These are phyloP conservation scores for Termitomyces sp. DNA, from an alignment of 768 basidiomycete genomes.

Conservation along the genomic window DNA sequence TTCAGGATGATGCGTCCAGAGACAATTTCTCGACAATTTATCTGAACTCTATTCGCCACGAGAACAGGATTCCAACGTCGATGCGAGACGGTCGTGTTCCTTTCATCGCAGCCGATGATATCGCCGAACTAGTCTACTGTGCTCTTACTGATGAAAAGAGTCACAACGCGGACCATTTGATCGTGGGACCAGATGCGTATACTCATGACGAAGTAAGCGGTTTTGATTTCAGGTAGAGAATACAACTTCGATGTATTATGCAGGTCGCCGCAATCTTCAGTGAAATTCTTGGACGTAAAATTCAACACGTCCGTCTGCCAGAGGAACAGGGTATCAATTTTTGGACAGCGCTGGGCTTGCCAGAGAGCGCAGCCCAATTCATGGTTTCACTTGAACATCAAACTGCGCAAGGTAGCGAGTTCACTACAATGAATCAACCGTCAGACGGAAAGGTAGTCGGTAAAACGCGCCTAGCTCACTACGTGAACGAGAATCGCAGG, in stretches of 20 bases:
- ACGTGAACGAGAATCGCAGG: neutral
- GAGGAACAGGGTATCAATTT: neutral
- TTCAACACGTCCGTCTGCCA: neutral
- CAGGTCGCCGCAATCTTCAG: neutral
- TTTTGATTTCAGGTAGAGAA: neutral
- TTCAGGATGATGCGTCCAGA: neutral
- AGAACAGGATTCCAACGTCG: neutral
- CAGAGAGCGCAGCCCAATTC: neutral
- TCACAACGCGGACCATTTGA: constrained; percentile 17
- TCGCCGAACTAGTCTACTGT: constrained; percentile 25
- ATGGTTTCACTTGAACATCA: constrained; percentile 1
- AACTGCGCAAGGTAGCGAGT: constrained; percentile 1
- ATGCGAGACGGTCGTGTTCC: constrained; percentile 23
- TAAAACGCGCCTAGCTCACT: neutral
- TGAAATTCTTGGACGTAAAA: neutral
- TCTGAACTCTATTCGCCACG: neutral
- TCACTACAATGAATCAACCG: neutral
- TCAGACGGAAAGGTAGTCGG: neutral
- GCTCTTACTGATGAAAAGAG: constrained; percentile 23
- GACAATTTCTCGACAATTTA: constrained; percentile 15
- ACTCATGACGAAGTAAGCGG: constrained; percentile 25
- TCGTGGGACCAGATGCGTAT: constrained; percentile 16
- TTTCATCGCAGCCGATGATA: constrained; percentile 29
- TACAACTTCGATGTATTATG: neutral
- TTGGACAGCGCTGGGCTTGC: neutral